Evolutionary conservation across 176 grass and related monocot genomes (phyloP), one percentile per base, ranked within the genome.

Genomic region (Olyra latifolia): DNA sequence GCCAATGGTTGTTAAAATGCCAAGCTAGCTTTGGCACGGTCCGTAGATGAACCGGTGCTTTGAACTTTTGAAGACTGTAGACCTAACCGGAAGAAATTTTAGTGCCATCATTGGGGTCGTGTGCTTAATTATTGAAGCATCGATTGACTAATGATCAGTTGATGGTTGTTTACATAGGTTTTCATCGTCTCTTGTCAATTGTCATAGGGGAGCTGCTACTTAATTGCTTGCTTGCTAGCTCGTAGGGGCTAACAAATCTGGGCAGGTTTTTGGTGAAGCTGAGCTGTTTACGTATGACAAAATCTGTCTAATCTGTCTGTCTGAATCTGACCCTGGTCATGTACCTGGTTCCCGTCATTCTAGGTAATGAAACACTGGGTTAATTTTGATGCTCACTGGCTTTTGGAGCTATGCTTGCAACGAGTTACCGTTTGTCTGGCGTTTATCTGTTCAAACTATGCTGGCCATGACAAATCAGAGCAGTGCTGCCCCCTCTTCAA

Each of bases 41-140:
- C 42, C 49, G 10, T 42, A 22, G 32, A 49, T 61, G 77, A 75
- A 69, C 50, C 53, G 65, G 43, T 69, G 44, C 7, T 35, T 4
- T 35, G 32, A 35, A 35, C 4, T 35, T 35, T 4, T 14, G 5
- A 76, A 69, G 42, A 39, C 12, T 19, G 69, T 74, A 52, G 62
- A 84, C 81, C 81, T 75, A 84, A 79, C 61, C 43, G 75, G 43
- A 49, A 76, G 29, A 44, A 46, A 63, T 48, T 27, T n/a, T 15
- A 76, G 55, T 16, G 49, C 42, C 24, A 64, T 85, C 55, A 85
- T 76, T 77, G 56, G 71, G 54, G 39, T 46, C 5, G 0, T 81
- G 22, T 22, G 64, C 20, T 71, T 20, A 29, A 72, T 76, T 65
- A 70, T 81, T 66, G 65, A 72, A 79, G 11, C 11, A 4, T 78